Conservation (phyloP, 2,329 filamentous ascomycete genomes). For the Hypoxylon sp. region DNA sequence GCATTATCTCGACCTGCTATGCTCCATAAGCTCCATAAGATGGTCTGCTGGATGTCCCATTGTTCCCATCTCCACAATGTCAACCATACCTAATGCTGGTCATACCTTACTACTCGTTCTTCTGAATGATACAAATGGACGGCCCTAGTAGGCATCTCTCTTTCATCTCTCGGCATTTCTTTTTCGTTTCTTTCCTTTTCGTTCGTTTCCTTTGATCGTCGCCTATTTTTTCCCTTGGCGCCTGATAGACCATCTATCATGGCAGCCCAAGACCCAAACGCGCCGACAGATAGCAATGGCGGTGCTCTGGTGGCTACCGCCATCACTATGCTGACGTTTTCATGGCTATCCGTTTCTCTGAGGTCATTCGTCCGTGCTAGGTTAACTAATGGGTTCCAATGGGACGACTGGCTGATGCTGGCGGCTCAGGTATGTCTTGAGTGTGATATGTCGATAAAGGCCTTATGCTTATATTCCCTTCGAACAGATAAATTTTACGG, state of each 20-base stretch:
- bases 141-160: slow-evolving; percentile 22
- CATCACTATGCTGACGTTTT: slow-evolving; percentile 57
- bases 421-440: slow-evolving; percentile 60
- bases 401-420: slow-evolving; percentile 70
- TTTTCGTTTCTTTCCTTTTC: slow-evolving; percentile 34
- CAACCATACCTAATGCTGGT: slow-evolving; percentile 25
- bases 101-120: slow-evolving; percentile 14
- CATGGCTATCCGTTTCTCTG: slow-evolving; percentile 52
- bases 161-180: slow-evolving; percentile 25
- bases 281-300: slow-evolving; percentile 54
- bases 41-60: slow-evolving; percentile 28
- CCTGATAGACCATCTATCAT: slow-evolving; percentile 48
- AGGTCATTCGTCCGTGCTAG: slow-evolving; percentile 52
- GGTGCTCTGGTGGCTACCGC: slow-evolving; percentile 52
- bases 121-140: slow-evolving; percentile 31
- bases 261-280: slow-evolving; percentile 54
- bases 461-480: slow-evolving; percentile 23
- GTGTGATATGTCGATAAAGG: background rate
- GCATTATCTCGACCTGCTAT: slow-evolving; percentile 32
- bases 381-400: slow-evolving; percentile 58
- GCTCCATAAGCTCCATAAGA: slow-evolving; percentile 31
- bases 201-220: slow-evolving; percentile 30
- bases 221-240: slow-evolving; percentile 41
- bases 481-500: slow-evolving; percentile 61
- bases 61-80: slow-evolving; percentile 36